phyloP scores from a whole-genome alignment of 179 eudicot species.

The Vitellaria paradoxa region DNA sequence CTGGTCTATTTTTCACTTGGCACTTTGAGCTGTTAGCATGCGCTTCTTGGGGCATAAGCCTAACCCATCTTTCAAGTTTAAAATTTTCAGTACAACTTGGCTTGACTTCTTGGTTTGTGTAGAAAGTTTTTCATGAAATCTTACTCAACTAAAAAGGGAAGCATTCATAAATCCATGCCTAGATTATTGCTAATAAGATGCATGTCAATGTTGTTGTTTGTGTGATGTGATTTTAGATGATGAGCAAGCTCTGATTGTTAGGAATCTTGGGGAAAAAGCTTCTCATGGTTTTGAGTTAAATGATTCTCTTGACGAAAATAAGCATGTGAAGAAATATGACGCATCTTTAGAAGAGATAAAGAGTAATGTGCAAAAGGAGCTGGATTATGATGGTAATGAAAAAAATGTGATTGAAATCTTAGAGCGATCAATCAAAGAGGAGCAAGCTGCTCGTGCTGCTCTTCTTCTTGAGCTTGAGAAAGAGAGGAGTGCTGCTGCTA shows the following conservation, averaged over 20 bases:
- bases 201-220: not conserved
- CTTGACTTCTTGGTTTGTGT: not conserved
- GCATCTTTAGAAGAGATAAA: slow-evolving; percentile 25
- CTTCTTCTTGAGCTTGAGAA: slow-evolving; percentile 72
- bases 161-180: not conserved
- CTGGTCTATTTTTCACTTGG: not conserved
- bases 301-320: slow-evolving; percentile 26
- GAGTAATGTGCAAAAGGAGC: slow-evolving; percentile 17
- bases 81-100: not conserved
- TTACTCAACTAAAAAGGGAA: not conserved
- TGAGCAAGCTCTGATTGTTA: slow-evolving; percentile 14
- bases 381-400: slow-evolving; percentile 30
- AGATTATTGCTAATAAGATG: not conserved
- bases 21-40: not conserved
- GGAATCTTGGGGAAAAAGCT: slow-evolving; percentile 18
- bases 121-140: not conserved
- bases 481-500: slow-evolving; percentile 53
- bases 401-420: slow-evolving; percentile 39
- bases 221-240: slow-evolving; percentile 27
- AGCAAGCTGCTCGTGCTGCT: slow-evolving; percentile 55
- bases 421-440: slow-evolving; percentile 62
- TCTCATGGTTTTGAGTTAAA: slow-evolving; percentile 25
- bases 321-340: slow-evolving; percentile 21
- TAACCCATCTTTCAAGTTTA: no score
- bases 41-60: not conserved